A percentile compares a stretch with the other conserved stretches of the same genome.
These are phyloP conservation scores for Besnoitia besnoiti DNA, from an alignment of 169 alveolate genomes.

Conservation along the genomic window DNA sequence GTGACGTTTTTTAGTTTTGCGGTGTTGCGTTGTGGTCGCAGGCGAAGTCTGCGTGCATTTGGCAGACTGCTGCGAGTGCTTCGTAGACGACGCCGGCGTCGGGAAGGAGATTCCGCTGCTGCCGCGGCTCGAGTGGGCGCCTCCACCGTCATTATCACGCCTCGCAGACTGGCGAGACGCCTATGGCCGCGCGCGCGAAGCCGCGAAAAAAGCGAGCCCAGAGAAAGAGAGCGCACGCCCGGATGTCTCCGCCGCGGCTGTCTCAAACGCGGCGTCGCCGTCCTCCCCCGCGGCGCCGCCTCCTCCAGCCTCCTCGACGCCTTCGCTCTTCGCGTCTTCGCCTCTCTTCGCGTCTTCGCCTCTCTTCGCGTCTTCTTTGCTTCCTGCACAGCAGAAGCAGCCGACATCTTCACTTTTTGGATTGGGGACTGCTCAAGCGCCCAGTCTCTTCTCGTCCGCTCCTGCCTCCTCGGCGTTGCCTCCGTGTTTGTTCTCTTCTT, in stretches of 20 bases:
- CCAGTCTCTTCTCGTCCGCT: background rate
- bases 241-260: too few species aligned
- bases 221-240: too few species aligned
- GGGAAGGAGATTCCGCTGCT: slow-evolving; percentile 14
- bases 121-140: background rate
- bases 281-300: background rate
- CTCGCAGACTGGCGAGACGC: background rate
- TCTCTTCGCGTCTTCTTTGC: background rate
- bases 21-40: background rate
- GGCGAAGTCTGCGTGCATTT: slow-evolving; percentile 27
- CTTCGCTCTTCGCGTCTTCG: background rate
- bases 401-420: background rate
- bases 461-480: background rate
- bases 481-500: background rate
- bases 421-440: background rate
- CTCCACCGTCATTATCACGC: background rate
- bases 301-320: background rate
- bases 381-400: background rate
- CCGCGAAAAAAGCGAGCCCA: background rate
- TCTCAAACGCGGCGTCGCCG: background rate
- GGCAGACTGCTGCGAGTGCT: slow-evolving; percentile 32
- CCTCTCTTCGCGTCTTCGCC: background rate
- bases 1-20: too few species aligned
- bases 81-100: slow-evolving; percentile 1
- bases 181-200: background rate